These are phyloP conservation scores for Rhododendron mucronatum DNA, from an alignment of 148 eudicot genomes.

Conservation along the genomic window DNA sequence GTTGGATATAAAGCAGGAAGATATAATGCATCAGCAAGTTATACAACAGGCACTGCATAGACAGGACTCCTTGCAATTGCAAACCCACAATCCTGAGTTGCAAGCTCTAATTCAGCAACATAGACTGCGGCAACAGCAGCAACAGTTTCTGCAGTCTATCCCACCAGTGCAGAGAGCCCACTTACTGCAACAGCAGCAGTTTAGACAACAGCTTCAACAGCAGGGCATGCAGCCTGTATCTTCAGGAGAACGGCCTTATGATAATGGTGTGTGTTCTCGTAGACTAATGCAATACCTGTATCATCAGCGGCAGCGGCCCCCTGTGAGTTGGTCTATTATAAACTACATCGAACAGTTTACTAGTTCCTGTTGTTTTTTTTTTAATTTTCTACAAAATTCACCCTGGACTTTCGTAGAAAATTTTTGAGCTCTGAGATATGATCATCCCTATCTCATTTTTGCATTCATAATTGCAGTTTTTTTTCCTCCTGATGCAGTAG, in stretches of 20 bases:
- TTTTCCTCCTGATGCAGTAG: background rate
- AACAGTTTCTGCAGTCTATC: slow-evolving; percentile 67
- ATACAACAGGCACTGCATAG: slow-evolving; percentile 66
- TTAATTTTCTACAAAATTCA: background rate
- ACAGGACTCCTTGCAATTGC: slow-evolving; percentile 65
- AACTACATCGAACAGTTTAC: background rate
- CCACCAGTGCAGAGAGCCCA: slow-evolving; percentile 65
- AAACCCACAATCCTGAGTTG: slow-evolving; percentile 57
- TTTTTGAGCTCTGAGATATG: background rate
- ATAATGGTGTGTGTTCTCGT: slow-evolving; percentile 71
- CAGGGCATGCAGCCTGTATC: slow-evolving; percentile 62
- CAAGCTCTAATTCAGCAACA: slow-evolving; percentile 85
- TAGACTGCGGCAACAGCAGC: slow-evolving; percentile 69
- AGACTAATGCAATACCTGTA: slow-evolving; percentile 85
- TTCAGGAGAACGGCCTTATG: slow-evolving; percentile 57
- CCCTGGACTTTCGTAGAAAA: background rate
- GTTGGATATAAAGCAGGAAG: slow-evolving; percentile 77
- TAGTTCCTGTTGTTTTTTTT: background rate
- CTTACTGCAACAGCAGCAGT: slow-evolving; percentile 37
- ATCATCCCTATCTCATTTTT: background rate
- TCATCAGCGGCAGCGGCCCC: slow-evolving; percentile 80
- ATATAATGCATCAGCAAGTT: slow-evolving; percentile 64
- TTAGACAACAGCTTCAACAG: slow-evolving; percentile 67
- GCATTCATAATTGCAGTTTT: background rate
- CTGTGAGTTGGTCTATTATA: slow-evolving; percentile 45